phyloP scores from a whole-genome alignment of 495 filamentous ascomycete genomes.

The Lophiostoma macrostomum region DNA sequence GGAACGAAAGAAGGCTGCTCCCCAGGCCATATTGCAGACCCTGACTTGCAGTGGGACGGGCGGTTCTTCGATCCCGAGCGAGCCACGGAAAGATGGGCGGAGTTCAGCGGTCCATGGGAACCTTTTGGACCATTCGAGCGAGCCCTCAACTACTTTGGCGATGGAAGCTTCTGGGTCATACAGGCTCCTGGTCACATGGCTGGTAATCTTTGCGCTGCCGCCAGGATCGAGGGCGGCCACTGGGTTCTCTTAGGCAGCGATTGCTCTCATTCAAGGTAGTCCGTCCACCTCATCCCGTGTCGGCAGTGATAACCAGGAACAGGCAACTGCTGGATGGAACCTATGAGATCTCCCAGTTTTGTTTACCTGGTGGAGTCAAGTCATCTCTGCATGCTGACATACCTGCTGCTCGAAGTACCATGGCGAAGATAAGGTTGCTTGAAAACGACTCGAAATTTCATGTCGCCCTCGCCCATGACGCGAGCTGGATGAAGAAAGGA shows the following conservation, averaged over 20 bases:
- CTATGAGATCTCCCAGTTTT: constrained; percentile 25
- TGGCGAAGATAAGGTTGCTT: constrained; percentile 11
- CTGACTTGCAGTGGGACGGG: constrained; percentile 27
- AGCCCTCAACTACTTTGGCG: constrained; percentile 38
- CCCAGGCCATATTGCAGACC: constrained; percentile 25
- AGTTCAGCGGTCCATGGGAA: constrained; percentile 23
- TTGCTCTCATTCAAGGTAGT: constrained; percentile 32
- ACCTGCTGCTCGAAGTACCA: constrained; percentile 18
- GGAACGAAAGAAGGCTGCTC: constrained; percentile 24
- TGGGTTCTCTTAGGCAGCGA: constrained; percentile 30
- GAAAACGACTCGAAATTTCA: constrained; percentile 23
- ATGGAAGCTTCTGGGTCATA: constrained; percentile 40
- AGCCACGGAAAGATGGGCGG: constrained; percentile 26
- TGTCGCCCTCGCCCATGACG: constrained; percentile 29
- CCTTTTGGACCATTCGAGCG: constrained; percentile 37
- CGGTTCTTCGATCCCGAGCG: constrained; percentile 28
- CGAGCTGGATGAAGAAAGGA: constrained; percentile 20
- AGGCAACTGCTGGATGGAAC: constrained; percentile 30
- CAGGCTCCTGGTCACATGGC: constrained; percentile 38
- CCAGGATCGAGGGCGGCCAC: constrained; percentile 9
- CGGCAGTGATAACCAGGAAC: not conserved
- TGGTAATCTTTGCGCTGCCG: constrained; percentile 34
- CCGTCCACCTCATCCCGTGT: not conserved
- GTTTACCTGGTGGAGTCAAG: constrained; percentile 20
- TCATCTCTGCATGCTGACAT: constrained; percentile 26